A percentile compares a stretch with the other conserved stretches of the same genome.
These are phyloP conservation scores for Phialocephala sp. DNA, from an alignment of 2,329 filamentous ascomycete species.

Conservation along the genomic window DNA sequence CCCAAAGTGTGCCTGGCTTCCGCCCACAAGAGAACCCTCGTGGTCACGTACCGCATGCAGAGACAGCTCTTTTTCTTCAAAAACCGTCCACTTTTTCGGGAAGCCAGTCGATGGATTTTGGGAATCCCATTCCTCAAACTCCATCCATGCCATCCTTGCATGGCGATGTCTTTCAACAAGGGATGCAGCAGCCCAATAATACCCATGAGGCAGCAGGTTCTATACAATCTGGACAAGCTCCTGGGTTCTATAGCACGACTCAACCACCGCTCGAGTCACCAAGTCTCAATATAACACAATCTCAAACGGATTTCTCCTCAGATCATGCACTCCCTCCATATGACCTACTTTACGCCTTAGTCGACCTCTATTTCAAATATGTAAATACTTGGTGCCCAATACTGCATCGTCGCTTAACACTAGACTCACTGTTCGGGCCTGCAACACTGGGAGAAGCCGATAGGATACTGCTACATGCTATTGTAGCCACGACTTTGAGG, in stretches of 20 bases:
- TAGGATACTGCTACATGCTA: slow-evolving; percentile 82
- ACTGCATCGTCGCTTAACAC: slow-evolving; percentile 80
- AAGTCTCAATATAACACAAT: slow-evolving; percentile 56
- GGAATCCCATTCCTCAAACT: slow-evolving; percentile 49
- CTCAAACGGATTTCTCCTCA: slow-evolving; percentile 52
- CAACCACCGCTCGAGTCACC: slow-evolving; percentile 60
- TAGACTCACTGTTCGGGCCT: slow-evolving; percentile 82
- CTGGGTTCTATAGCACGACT: slow-evolving; percentile 42
- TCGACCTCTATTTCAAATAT: slow-evolving; percentile 80
- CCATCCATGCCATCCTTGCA: slow-evolving; percentile 51
- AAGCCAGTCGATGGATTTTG: slow-evolving; percentile 57
- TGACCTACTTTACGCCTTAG: slow-evolving; percentile 73
- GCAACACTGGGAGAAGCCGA: slow-evolving; percentile 80
- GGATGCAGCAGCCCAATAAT: slow-evolving; percentile 45
- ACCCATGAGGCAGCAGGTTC: slow-evolving; percentile 31
- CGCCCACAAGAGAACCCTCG: slow-evolving; percentile 55
- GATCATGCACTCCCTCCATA: slow-evolving; percentile 77
- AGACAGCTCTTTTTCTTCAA: slow-evolving; percentile 65
- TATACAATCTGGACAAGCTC: slow-evolving; percentile 34
- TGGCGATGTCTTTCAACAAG: slow-evolving; percentile 55
- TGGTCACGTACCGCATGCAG: slow-evolving; percentile 57
- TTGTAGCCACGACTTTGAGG: slow-evolving; percentile 84
- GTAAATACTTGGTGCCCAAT: slow-evolving; percentile 89
- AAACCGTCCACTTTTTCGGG: slow-evolving; percentile 59
- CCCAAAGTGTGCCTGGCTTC: slow-evolving; percentile 56